Base-by-base conservation (phyloP, 2,329 filamentous ascomycete genomes). In the Microsporum ferrugineum region DNA sequence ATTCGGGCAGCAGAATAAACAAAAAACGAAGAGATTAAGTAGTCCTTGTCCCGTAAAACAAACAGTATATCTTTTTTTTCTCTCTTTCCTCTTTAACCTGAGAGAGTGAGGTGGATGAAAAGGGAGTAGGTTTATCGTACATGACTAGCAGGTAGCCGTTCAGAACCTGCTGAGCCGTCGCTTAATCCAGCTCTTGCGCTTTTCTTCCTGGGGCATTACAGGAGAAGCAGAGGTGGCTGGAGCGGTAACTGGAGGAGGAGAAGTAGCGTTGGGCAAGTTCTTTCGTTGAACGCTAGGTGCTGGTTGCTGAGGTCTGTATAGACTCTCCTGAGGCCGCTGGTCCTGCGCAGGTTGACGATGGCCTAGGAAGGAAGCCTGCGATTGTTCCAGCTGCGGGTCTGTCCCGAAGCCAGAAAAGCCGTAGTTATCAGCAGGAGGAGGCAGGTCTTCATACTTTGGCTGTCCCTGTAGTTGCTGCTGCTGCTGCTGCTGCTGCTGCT, bases 141-240 rank as follows among this genome's bases (percentile, higher is more conserved):
- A 55, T 38, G 7, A 23, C 27, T 5, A 41, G 14, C 8, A 17
- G 3, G 3, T 53, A 5, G 38, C 4, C 58, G 31, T 41, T 56
- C 58, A 58, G 29, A 33, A 41, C 56, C 29, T 53, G 31, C 60
- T 61, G 29, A 55, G 17, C 53, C 38, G 43, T 60, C 86, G 82
- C 68, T 88, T 84, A 69, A 97, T 86, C 90, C 91, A 96, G 71
- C 91, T 94, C 81, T 91, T 91, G 65, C 88, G 82, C 80, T 95
- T 96, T 63, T 91, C 87, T 60, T 63, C 63, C 49, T 61, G 55
- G 3, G 55, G 34, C 47, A 61, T 57, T 8, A n/a, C 55, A 33
- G 61, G 61, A 10, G 61, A 36, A 33, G 56, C 38, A 6, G 55
- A 63, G 43, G 17, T 58, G 63, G 38, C 62, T 63, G n/a, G 62